These are phyloP conservation scores for Corymbia calophylla DNA, from an alignment of 441 rosid species.

Conservation along the genomic window DNA sequence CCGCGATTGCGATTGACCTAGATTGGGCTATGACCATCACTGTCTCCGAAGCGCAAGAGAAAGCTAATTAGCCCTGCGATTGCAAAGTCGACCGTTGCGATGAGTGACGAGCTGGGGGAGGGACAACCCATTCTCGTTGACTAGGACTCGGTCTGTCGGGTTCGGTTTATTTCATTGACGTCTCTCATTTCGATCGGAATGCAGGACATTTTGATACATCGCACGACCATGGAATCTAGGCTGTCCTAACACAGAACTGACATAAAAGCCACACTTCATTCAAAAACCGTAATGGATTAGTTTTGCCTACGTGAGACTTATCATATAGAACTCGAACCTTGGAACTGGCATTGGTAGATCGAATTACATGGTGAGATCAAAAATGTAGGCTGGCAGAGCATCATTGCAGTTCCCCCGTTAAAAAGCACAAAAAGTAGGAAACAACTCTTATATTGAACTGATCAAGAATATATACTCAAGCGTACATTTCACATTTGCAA, in stretches of 20 bases:
- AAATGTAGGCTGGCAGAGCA: background rate
- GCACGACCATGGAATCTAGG: background rate
- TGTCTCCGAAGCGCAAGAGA: background rate
- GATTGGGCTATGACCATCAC: background rate
- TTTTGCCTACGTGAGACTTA: background rate
- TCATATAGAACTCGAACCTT: background rate
- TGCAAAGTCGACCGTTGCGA: background rate
- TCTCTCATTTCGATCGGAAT: background rate
- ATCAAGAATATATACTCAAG: background rate
- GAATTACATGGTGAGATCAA: background rate
- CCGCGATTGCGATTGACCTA: background rate
- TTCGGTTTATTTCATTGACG: background rate
- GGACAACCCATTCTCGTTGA: background rate
- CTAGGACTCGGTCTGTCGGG: background rate
- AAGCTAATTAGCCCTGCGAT: background rate
- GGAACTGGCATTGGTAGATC: background rate
- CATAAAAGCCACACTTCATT: background rate
- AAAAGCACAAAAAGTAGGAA: background rate
- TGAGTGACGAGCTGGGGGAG: background rate
- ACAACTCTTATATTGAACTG: background rate
- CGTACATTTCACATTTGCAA: background rate
- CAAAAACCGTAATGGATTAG: background rate
- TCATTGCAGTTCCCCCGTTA: background rate
- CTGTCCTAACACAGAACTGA: background rate
- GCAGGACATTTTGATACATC: background rate